phyloP scores from a whole-genome alignment of 2,329 filamentous ascomycete genomes.

The Pseudogymnoascus sp. region DNA sequence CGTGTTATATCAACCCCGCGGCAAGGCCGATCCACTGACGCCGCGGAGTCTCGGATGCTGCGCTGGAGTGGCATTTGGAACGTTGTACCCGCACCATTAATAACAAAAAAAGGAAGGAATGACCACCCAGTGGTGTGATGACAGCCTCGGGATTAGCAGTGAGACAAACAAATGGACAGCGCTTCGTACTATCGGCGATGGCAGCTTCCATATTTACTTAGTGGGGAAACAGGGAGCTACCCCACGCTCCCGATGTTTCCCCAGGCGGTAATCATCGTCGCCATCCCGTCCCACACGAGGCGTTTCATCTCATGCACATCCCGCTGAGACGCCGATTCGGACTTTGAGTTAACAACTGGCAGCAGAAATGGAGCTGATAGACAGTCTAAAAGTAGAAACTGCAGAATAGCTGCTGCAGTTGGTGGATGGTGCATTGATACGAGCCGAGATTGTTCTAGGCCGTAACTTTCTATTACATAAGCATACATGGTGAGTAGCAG shows the following conservation, averaged over 20 bases:
- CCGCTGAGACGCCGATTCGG: not conserved
- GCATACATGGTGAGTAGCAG: not conserved
- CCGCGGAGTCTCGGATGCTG: conserved; percentile 1
- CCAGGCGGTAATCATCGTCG: not conserved
- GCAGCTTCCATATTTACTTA: conserved; percentile 5
- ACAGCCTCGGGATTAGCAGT: not conserved
- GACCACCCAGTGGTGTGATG: not conserved
- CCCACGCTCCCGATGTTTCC: conserved; percentile 3
- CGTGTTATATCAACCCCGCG: not conserved
- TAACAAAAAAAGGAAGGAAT: conserved; percentile 3
- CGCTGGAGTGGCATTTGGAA: not conserved
- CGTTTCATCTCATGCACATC: conserved; percentile 2
- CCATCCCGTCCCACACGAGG: not conserved
- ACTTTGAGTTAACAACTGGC: not conserved
- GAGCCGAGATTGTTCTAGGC: not conserved
- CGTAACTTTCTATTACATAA: not conserved
- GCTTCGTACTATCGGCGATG: not conserved
- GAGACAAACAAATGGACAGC: not conserved
- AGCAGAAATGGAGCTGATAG: not conserved
- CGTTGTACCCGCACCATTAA: not conserved
- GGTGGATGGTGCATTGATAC: not conserved
- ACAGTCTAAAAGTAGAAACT: not conserved
- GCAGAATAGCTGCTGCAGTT: not conserved
- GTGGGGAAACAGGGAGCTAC: not conserved
- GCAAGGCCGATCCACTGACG: not conserved